Conservation (phyloP, 148 eudicot species). For the Polygonum maritimum region DNA sequence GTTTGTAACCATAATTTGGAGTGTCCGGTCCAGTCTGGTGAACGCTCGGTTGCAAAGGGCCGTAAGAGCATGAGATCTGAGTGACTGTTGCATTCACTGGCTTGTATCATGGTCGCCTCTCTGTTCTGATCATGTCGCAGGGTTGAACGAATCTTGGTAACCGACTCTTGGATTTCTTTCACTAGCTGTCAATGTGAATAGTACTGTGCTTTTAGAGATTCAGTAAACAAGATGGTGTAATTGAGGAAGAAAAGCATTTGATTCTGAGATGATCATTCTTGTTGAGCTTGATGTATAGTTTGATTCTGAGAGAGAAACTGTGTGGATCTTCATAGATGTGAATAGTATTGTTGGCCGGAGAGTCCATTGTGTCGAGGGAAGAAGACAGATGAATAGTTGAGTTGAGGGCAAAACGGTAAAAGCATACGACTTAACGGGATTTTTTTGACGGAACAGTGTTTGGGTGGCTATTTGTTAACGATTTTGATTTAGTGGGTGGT, state of each 20-base stretch:
- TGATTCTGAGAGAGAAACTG: conserved; percentile 22
- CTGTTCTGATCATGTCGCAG: conserved; percentile 42
- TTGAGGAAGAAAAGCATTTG: background rate
- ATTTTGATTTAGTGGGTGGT: no score
- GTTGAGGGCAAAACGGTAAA: no score
- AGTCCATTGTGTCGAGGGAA: no score
- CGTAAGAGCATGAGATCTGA: conserved; percentile 29
- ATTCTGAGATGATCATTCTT: background rate
- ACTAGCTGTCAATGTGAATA: no score
- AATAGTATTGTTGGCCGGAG: no score
- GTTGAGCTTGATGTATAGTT: background rate
- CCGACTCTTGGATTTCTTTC: background rate
- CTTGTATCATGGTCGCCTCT: conserved; percentile 24
- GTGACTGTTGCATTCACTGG: conserved; percentile 37
- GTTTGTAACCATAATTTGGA: conserved; percentile 11
- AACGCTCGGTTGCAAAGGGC: conserved; percentile 19
- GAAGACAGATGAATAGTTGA: no score
- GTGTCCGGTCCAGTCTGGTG: conserved; percentile 11
- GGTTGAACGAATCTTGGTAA: background rate
- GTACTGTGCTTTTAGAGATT: no score
- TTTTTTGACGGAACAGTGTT: no score
- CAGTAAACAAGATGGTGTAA: no score
- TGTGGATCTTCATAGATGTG: no score
- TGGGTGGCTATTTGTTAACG: no score
- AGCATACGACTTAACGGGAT: no score